Evolutionary conservation across 495 filamentous ascomycete species (phyloP), one percentile per base, ranked within the genome.

Genomic region (Neurospora sp.): DNA sequence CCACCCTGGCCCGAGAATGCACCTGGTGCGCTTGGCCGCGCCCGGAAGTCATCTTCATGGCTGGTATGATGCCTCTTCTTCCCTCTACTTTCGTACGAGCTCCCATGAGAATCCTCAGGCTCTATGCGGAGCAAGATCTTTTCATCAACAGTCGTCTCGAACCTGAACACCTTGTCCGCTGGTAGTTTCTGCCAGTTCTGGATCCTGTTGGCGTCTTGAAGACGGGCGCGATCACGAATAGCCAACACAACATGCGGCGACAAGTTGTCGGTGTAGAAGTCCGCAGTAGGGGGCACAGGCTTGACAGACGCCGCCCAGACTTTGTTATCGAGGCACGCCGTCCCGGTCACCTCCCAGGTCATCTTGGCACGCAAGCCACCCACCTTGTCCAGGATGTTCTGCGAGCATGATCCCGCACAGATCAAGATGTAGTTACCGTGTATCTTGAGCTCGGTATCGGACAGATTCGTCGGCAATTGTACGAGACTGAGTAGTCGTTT

Each of bases 371-470:
- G 93, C 72, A 97, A 85, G 42, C 95, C 94, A 72, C 96, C 96
- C 39, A 95, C 90, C 78, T 92, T 94, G 19, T 92, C 85, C 36
- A 97, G 83, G 37, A 96, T 90, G 70, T 84, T 84, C 48, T 84
- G 80, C 0, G 89, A 88, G 39, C 89, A 92, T 0, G 91, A 90
- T 17, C 92, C 88, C 3, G 93, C 90, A 8, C 89, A 90, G 77
- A 99, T 98, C 71, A 98, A 86, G 76, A 99, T 94, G 79, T 89
- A 94, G 82, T 96, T 97, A 70, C 92, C 95, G 78, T 97, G 90
- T 77, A 89, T 90, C 74, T 92, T 94, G 73, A 98, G 80, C 39
- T 97, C 93, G 42, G 80, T 81, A 24, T 90, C 85, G 39, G 86
- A 78, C 39, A 85, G 79, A 76, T 86, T 86, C 31, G 87, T 82